These are phyloP conservation scores for Erigeron philadelphicus DNA, from an alignment of 140 eudicot genomes.

Conservation along the genomic window DNA sequence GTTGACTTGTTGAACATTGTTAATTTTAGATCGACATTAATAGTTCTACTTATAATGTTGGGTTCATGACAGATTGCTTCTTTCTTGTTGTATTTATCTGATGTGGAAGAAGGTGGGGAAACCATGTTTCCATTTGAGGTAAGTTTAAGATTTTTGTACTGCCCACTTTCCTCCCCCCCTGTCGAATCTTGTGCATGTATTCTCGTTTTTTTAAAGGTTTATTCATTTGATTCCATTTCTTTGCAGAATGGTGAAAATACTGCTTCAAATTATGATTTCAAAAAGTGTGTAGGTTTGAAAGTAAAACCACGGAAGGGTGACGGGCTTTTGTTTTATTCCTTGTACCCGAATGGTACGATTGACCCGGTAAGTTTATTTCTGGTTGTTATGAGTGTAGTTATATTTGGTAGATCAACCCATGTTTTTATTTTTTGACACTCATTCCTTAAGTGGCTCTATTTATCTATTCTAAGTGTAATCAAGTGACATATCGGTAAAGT, in stretches of 20 bases:
- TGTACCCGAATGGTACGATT: slow-evolving; percentile 72
- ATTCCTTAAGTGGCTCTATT: not conserved
- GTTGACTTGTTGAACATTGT: not conserved
- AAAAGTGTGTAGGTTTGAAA: slow-evolving; percentile 65
- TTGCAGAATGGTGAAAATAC: slow-evolving; percentile 54
- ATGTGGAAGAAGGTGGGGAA: slow-evolving; percentile 96
- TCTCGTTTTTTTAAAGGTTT: not conserved
- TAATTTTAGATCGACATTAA: not conserved
- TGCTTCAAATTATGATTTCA: slow-evolving; percentile 45
- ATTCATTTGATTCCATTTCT: slow-evolving; percentile 15
- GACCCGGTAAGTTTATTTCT: slow-evolving; percentile 52
- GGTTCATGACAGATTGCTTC: slow-evolving; percentile 64
- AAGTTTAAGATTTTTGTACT: slow-evolving; percentile 1
- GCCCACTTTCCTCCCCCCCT: not conserved
- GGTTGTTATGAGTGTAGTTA: not conserved
- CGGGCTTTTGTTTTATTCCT: slow-evolving; percentile 70
- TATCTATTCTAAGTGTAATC: no score
- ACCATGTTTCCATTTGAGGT: slow-evolving; percentile 96
- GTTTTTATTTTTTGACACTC: not conserved
- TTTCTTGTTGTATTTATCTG: slow-evolving; percentile 81
- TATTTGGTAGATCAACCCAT: not conserved
- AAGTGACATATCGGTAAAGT: not conserved
- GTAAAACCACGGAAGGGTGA: slow-evolving; percentile 78
- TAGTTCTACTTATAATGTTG: not conserved
- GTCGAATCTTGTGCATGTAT: not conserved